These are phyloP conservation scores for Eucalyptus brandiana DNA, from an alignment of 345 rosid genomes.

Conservation along the genomic window DNA sequence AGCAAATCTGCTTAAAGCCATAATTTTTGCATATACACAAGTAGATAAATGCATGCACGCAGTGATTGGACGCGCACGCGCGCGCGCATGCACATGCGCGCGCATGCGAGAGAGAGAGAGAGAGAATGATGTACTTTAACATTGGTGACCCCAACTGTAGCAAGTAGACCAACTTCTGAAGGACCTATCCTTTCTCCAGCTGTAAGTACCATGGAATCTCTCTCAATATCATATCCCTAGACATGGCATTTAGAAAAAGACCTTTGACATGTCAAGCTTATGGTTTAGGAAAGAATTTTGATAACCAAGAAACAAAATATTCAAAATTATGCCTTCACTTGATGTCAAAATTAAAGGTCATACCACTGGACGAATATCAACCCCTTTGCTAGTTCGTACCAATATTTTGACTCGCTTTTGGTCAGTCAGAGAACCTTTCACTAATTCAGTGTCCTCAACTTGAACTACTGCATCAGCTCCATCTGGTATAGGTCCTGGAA, in stretches of 20 bases:
- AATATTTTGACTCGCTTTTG: constrained; percentile 51
- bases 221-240: constrained; percentile 86
- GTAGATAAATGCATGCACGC: background rate
- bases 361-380: constrained; percentile 96
- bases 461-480: constrained; percentile 98
- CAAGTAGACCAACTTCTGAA: constrained; percentile 90
- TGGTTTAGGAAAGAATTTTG: background rate
- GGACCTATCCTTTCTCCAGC: constrained; percentile 74
- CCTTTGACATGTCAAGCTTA: background rate
- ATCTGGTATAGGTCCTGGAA: constrained; percentile 84
- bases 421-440: constrained; percentile 14
- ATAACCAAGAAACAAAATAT: background rate
- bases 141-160: constrained; percentile 63
- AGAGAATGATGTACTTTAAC: constrained; percentile 52
- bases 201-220: constrained; percentile 46
- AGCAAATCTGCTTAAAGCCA: background rate
- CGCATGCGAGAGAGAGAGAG: background rate
- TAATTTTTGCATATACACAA: background rate
- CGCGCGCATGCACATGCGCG: no score
- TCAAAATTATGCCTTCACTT: background rate
- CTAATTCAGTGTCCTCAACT: constrained; percentile 74
- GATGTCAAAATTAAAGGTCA: background rate
- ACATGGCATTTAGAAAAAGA: background rate
- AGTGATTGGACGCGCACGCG: background rate
- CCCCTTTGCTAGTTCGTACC: constrained; percentile 53